Conservation (phyloP, 805 yeast species). For the Wickerhamiella azymoides region DNA sequence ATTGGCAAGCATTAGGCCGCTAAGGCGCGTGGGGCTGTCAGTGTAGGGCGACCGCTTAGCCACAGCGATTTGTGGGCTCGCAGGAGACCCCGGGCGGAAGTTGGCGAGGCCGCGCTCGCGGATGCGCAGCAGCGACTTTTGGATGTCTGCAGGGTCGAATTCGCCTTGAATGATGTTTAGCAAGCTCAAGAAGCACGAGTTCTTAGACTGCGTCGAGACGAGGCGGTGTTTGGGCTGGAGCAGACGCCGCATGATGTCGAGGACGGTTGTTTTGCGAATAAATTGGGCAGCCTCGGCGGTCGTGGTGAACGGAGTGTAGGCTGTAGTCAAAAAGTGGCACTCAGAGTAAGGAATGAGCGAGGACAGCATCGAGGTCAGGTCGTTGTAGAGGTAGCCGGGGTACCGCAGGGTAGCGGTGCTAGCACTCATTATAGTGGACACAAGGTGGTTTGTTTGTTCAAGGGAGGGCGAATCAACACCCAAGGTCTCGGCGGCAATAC, state of each 20-base stretch:
- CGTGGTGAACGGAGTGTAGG: conserved; percentile 57
- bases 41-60: conserved; percentile 59
- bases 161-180: conserved; percentile 58
- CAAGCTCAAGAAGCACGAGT: conserved; percentile 45
- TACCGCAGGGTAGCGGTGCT: conserved; percentile 78
- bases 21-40: conserved; percentile 36
- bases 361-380: conserved; percentile 66
- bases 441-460: conserved; percentile 69
- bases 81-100: conserved; percentile 79
- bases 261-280: conserved; percentile 58
- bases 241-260: conserved; percentile 73
- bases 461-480: conserved; percentile 50
- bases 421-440: conserved; percentile 72
- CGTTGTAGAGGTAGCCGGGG: conserved; percentile 84
- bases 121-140: conserved; percentile 29
- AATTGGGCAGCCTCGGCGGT: conserved; percentile 50
- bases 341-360: conserved; percentile 78
- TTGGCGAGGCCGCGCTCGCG: conserved; percentile 34
- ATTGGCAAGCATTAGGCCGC: conserved; percentile 76
- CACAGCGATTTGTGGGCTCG: conserved; percentile 62
- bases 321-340: conserved; percentile 57
- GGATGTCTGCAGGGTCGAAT: conserved; percentile 55
- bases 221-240: conserved; percentile 65
- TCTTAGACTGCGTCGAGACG: conserved; percentile 37
- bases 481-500: conserved; percentile 52